Base-by-base conservation (phyloP, 2,329 filamentous ascomycete genomes). In the Colletotrichum gloeosporioides region DNA sequence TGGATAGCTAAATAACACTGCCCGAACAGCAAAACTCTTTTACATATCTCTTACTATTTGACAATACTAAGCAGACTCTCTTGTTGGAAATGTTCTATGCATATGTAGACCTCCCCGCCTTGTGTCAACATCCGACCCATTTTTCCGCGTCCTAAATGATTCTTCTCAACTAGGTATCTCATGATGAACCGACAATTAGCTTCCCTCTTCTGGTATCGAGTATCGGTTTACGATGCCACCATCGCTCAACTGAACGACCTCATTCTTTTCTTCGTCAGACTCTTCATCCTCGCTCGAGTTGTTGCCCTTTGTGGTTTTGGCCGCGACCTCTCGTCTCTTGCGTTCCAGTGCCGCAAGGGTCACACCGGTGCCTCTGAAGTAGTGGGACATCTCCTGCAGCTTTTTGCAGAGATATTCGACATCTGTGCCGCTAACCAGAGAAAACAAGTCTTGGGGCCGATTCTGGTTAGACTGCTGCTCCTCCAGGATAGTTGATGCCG, bases 151-250 rank as follows among this genome's bases (percentile, higher is more conserved):
- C 44, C n/a, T 8, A 3, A 22, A 22, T 53, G 44, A 53, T 18
- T 12, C 44, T 6, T 13, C 18, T 59, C 16, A 18, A 59, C 22
- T 7, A 22, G 22, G 22, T 22, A 31, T 27, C 1, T 25, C 25
- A 31, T 59, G 16, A 0, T 59, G 25, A 59, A 27, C 25, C 16
- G 9, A 31, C 8, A 16, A 16, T 15, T 44, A 44, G 16, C 34
- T 27, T 44, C 34, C 22, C 22, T 36, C 49, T 16, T 57, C 65
- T 1, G 65, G 29, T 27, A 68, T 68, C 31, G 65, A 68, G 22
- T 68, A 68, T 36, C 65, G 55, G 4, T 68, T 68, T 4, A 68
- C 65, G 27, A 68, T 68, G 65, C 65, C 65, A 12, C 44, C 44
- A 27, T 68, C 65, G 15, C 49, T 68, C n/a, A 68, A 53, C 18